These are phyloP conservation scores for Neofusicoccum umdonicola DNA, from an alignment of 2,329 filamentous ascomycete genomes.

Conservation along the genomic window DNA sequence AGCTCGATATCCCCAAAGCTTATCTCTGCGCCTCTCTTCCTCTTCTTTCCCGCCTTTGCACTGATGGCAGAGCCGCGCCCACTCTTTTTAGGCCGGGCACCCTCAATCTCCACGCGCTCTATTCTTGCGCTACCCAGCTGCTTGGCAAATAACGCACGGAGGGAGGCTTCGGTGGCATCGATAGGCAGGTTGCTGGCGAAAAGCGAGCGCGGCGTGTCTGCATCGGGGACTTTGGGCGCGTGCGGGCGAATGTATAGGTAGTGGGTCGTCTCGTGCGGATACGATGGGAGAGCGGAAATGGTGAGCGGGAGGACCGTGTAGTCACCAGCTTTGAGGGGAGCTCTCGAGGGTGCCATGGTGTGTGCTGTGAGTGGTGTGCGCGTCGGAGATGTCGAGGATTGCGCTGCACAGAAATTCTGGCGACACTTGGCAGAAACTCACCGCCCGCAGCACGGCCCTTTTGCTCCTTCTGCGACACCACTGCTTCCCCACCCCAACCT, in stretches of 20 bases:
- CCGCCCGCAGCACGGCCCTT: background rate
- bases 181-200: constrained; percentile 89
- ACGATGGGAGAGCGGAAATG: constrained; percentile 62
- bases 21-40: constrained; percentile 48
- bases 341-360: constrained; percentile 15
- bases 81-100: constrained; percentile 49
- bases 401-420: constrained; percentile 10
- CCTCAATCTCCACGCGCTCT: constrained; percentile 73
- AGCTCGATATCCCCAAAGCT: constrained; percentile 47
- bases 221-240: constrained; percentile 63
- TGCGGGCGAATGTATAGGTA: constrained; percentile 86
- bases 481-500: background rate
- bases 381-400: background rate
- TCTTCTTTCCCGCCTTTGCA: constrained; percentile 49
- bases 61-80: constrained; percentile 20
- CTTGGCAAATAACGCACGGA: constrained; percentile 71
- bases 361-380: background rate
- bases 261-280: constrained; percentile 64
- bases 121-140: constrained; percentile 77
- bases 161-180: constrained; percentile 74
- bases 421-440: constrained; percentile 4
- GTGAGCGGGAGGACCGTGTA: constrained; percentile 69
- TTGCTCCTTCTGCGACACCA: background rate
- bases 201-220: constrained; percentile 71
- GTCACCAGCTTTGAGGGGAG: constrained; percentile 48